These are phyloP conservation scores for Aquilaria malaccensis DNA, from an alignment of 345 rosid species.

Conservation along the genomic window DNA sequence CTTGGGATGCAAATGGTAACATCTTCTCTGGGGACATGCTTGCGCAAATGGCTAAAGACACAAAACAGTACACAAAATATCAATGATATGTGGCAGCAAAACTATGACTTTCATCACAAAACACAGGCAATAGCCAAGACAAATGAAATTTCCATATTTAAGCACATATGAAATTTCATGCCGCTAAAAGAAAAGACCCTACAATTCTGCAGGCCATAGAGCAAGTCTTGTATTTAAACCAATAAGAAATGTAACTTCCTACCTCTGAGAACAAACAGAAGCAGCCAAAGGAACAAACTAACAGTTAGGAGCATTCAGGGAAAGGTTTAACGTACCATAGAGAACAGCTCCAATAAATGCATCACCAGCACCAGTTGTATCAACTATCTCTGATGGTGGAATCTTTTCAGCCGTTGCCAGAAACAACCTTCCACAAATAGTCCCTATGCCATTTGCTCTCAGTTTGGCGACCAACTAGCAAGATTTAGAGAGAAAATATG, in stretches of 20 bases:
- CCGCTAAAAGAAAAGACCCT: too few relatives aligned
- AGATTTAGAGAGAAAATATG: too few relatives aligned
- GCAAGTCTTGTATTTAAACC: too few relatives aligned
- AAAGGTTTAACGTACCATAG: constrained; percentile 33
- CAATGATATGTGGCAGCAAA: too few relatives aligned
- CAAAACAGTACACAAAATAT: not conserved
- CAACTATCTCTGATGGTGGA: constrained; percentile 51
- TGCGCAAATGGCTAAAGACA: constrained; percentile 42
- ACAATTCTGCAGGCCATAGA: too few relatives aligned
- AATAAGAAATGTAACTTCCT: too few relatives aligned
- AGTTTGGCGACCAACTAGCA: constrained; percentile 29
- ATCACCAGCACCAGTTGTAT: constrained; percentile 87
- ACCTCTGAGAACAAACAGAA: too few relatives aligned
- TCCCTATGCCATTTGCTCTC: constrained; percentile 42
- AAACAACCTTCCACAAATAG: constrained; percentile 45
- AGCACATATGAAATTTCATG: too few relatives aligned
- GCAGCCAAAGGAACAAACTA: too few relatives aligned
- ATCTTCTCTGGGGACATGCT: constrained; percentile 59
- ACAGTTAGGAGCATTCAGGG: not conserved
- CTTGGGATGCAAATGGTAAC: constrained; percentile 71
- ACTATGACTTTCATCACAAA: too few relatives aligned
- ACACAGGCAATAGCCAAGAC: too few relatives aligned
- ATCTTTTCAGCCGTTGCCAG: constrained; percentile 67
- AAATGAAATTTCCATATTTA: too few relatives aligned
- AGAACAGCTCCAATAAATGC: constrained; percentile 68